Evolutionary conservation across 306 rosid genomes (phyloP).

Genomic region (Crotalaria pallida): DNA sequence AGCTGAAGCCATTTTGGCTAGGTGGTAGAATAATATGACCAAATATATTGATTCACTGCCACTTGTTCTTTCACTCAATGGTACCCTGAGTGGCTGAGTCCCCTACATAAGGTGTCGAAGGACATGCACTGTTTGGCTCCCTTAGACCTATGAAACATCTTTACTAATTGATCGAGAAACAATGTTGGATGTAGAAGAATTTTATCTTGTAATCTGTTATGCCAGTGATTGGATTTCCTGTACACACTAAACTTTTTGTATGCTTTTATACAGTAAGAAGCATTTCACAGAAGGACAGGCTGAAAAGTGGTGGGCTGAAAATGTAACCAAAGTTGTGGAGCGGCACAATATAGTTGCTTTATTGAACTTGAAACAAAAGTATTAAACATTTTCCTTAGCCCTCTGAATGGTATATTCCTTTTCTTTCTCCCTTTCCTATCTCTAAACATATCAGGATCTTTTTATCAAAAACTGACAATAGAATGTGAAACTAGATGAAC

Average conservation of each 20-base stretch:
- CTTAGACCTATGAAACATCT: not conserved
- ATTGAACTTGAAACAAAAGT: slow-evolving; percentile 27
- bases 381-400: slow-evolving; percentile 7
- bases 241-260: not conserved
- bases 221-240: slow-evolving; percentile 12
- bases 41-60: not conserved
- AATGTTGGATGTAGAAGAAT: slow-evolving; percentile 1
- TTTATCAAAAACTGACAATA: slow-evolving; percentile 26
- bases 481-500: slow-evolving; percentile 21
- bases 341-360: slow-evolving; percentile 47
- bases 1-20: not conserved
- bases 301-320: slow-evolving; percentile 90
- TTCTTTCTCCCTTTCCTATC: slow-evolving; percentile 10
- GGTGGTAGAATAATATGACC: not conserved
- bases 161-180: not conserved
- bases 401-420: slow-evolving; percentile 40
- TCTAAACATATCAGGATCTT: too few relatives aligned
- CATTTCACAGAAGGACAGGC: slow-evolving; percentile 81
- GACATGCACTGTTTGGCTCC: not conserved
- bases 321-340: slow-evolving; percentile 60
- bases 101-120: not conserved
- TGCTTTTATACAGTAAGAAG: slow-evolving; percentile 57
- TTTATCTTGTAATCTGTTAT: slow-evolving; percentile 1
- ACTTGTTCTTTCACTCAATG: not conserved
- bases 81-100: not conserved